Conservation (phyloP, 768 basidiomycete species). For the Strobilomyces confusus region DNA sequence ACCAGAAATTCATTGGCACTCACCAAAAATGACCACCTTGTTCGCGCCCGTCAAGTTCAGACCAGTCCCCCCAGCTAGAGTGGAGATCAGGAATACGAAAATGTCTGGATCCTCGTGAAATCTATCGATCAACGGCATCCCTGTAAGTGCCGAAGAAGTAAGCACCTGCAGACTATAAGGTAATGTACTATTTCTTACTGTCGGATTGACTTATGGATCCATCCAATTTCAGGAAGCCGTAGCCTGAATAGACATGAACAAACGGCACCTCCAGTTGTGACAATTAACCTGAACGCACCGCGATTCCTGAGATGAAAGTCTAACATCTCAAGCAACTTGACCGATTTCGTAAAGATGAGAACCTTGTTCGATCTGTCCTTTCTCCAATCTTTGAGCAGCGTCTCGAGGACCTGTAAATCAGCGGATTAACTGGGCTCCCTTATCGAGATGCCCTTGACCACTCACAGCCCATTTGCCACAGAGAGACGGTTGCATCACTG, state of each 20-base stretch:
- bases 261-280: background rate
- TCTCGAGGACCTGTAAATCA: conserved; percentile 57
- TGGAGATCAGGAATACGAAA: conserved; percentile 86
- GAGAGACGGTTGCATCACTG: conserved; percentile 58
- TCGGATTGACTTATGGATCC: conserved; percentile 67
- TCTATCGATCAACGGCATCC: conserved; percentile 81
- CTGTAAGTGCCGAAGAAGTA: conserved; percentile 32
- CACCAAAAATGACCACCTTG: conserved; percentile 89
- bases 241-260: conserved; percentile 31
- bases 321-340: conserved; percentile 85
- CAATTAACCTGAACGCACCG: conserved; percentile 33
- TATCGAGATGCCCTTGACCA: conserved; percentile 3
- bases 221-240: conserved; percentile 71
- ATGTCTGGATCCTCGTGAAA: conserved; percentile 73
- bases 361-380: conserved; percentile 77
- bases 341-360: conserved; percentile 89
- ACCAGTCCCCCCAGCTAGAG: conserved; percentile 87
- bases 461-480: conserved; percentile 86
- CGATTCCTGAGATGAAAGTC: conserved; percentile 63
- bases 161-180: background rate
- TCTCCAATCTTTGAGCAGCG: conserved; percentile 62
- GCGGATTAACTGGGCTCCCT: background rate
- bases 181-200: conserved; percentile 43
- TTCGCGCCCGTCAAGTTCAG: conserved; percentile 90
- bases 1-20: conserved; percentile 18